Evolutionary conservation across 495 filamentous ascomycete genomes (phyloP).

Genomic region (Daldinia caldariorum): DNA sequence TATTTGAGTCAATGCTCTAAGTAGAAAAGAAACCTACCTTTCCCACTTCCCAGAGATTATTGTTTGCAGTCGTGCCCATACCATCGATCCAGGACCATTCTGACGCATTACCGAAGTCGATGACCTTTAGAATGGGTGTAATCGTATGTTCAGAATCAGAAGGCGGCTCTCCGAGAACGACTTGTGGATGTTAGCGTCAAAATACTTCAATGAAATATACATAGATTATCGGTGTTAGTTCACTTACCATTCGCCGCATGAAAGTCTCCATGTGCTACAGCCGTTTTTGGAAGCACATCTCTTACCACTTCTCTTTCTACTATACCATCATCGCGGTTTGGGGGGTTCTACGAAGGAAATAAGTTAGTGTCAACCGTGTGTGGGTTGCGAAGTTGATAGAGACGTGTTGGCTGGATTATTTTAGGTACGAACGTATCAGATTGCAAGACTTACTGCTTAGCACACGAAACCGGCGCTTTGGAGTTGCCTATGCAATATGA

Average conservation of each 20-base stretch:
- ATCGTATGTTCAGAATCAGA: conserved; percentile 16
- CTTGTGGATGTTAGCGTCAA: conserved; percentile 7
- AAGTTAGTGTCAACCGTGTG: neutral
- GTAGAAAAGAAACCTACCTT: neutral
- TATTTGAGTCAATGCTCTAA: neutral
- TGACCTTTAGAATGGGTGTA: conserved; percentile 28
- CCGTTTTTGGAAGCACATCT: neutral
- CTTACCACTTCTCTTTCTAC: neutral
- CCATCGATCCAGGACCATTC: neutral
- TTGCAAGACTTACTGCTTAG: neutral
- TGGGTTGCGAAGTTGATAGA: neutral
- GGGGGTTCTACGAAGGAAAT: conserved; percentile 13
- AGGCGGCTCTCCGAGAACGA: conserved; percentile 19
- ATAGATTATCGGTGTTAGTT: neutral
- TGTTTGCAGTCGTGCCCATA: neutral
- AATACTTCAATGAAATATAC: neutral
- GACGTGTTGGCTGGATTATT: neutral
- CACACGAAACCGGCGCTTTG: too few relatives aligned
- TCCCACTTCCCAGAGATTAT: neutral
- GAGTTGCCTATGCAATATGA: too few relatives aligned
- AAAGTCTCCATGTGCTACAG: conserved; percentile 12
- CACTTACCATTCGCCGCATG: conserved; percentile 24
- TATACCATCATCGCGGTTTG: neutral
- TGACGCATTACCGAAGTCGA: conserved; percentile 28
- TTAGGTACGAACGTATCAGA: too few relatives aligned